Evolutionary conservation across 1,284 basidiomycete species (phyloP), one percentile per base, ranked within the genome.

Genomic region (Xerocomus nothofagi): DNA sequence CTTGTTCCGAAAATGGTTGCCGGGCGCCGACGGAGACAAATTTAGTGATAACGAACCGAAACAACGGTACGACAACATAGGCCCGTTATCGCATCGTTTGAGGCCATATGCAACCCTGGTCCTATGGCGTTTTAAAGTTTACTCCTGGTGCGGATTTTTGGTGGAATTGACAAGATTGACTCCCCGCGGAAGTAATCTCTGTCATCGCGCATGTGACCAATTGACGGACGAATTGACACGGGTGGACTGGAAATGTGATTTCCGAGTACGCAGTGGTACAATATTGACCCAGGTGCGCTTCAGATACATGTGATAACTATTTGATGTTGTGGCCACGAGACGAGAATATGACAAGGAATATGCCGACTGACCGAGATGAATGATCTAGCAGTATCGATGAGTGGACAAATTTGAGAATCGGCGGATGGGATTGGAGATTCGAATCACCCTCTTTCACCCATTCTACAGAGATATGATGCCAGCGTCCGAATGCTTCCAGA

Each of bases 31-130:
- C 34, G 38, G 46, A 18, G 21, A 41, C 10, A 23, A 26, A 24
- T 42, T 23, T 23, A 47, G 59, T 30, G 30, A 49, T 44, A 49
- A 60, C 59, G 61, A 53, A 51, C 60, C 61, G 40, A 51, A 21
- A 51, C n/a, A 51, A 31, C 12, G 61, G 61, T 44, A 59, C 34
- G 40, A 56, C 17, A n/a, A 59, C 50, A 61, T 53, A 59, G 53
- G 21, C 31, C 14, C 47, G 32, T 58, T 51, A 55, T 58, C 26
- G 26, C 24, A 24, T 24, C 4, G 6, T 24, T 24, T 55, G 34
- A n/a, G n/a, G n/a, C n/a, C 29, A 24, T 39, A 42, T 34, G 24
- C n/a, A 33, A 29, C 31, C 34, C 23, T 24, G 23, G 23, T 41
- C 44, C 38, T 29, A 39, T 54, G 46, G 44, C 42, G 32, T 43